Percentiles rank a stretch among this genome's conserved stretches.
Evolutionary conservation across 441 rosid genomes (phyloP).

Genomic region (Euphorbia schlechtendalii): DNA sequence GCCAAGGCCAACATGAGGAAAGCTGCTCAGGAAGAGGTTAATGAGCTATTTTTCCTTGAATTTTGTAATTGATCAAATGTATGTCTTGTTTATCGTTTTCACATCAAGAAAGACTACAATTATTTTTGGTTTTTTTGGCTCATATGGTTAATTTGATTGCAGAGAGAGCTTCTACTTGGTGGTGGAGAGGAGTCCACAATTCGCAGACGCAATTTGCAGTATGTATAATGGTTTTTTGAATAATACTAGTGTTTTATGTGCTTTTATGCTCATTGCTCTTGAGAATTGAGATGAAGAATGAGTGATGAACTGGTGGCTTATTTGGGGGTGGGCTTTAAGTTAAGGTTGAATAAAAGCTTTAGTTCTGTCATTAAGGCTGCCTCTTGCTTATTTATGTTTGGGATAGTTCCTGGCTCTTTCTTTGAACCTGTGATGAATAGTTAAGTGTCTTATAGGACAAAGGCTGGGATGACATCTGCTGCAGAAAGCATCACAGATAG

Average conservation of each 20-base stretch:
- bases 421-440: not conserved
- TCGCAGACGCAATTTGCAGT: conserved; percentile 89
- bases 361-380: not conserved
- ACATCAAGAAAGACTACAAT: not conserved
- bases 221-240: conserved; percentile 22
- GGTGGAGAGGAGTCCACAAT: conserved; percentile 92
- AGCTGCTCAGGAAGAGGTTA: conserved; percentile 77
- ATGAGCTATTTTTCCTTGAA: not conserved
- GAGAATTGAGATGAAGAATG: no score
- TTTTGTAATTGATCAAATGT: not conserved
- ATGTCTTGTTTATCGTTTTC: not conserved
- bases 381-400: no score
- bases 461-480: conserved; percentile 91
- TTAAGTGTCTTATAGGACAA: conserved; percentile 45
- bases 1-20: conserved; percentile 84
- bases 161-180: conserved; percentile 94
- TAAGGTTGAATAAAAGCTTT: not conserved
- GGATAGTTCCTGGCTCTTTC: not conserved
- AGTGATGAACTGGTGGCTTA: no score
- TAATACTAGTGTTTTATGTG: conserved; percentile 1
- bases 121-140: not conserved
- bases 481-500: conserved; percentile 97
- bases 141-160: conserved; percentile 14
- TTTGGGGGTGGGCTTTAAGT: no score
- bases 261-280: no score